Percentiles rank a stretch among this genome's conserved stretches.
Evolutionary conservation across 116 monocot genomes (phyloP).

Genomic region (Iris pallida): DNA sequence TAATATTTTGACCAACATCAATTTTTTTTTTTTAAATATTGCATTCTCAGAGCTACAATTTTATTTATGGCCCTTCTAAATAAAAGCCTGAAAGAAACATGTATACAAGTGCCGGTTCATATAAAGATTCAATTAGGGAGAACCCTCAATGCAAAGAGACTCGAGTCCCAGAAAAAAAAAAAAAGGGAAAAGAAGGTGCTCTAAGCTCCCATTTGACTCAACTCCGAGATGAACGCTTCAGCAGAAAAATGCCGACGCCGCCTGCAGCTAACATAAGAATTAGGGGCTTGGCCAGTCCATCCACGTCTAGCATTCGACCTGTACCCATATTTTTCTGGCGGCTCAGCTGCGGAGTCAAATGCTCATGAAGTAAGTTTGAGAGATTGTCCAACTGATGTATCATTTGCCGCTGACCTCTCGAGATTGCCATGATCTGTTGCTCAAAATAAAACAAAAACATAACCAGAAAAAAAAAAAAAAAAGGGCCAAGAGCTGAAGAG

Average conservation of each 20-base stretch:
- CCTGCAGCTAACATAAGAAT: constrained; percentile 33
- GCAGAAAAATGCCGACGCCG: constrained; percentile 32
- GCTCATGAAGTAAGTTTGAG: constrained; percentile 61
- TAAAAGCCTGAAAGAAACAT: constrained; percentile 12
- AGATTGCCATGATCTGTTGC: constrained; percentile 42
- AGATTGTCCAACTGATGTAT: constrained; percentile 93
- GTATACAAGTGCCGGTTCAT: not conserved
- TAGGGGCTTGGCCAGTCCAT: constrained; percentile 23
- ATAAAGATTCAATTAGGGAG: not conserved
- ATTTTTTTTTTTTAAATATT: not conserved
- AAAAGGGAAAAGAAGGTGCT: not conserved
- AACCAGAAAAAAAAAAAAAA: no score
- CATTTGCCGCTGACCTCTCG: constrained; percentile 73
- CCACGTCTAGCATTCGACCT: constrained; percentile 19
- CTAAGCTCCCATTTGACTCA: constrained; percentile 7
- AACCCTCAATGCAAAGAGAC: constrained; percentile 8
- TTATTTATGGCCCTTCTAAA: constrained; percentile 10
- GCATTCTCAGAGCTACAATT: constrained; percentile 5
- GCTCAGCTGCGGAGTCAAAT: constrained; percentile 26
- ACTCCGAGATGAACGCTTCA: constrained; percentile 30
- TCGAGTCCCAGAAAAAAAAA: not conserved
- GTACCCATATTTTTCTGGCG: constrained; percentile 19
- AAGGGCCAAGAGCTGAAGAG: no score
- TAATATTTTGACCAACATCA: not conserved
- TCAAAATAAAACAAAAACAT: no score